These are phyloP conservation scores for Suillus weaverae DNA, from an alignment of 768 basidiomycete species.

Conservation along the genomic window DNA sequence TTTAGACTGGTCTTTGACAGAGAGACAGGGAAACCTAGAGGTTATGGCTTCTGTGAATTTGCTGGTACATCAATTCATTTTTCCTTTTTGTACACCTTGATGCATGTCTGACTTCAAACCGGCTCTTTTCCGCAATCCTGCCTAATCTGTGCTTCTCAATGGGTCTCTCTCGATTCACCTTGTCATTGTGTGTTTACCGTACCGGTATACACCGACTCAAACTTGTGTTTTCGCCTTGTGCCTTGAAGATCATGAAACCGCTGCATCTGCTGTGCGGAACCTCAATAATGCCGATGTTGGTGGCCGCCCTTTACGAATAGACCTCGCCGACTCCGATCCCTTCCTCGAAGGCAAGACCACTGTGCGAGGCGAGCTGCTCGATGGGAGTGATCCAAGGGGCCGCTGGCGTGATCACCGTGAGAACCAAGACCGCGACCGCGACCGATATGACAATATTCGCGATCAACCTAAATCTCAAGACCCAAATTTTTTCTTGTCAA, in stretches of 20 bases:
- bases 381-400: slow-evolving; percentile 49
- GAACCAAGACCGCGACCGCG: slow-evolving; percentile 53
- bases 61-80: slow-evolving; percentile 62
- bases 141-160: slow-evolving; percentile 10
- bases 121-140: slow-evolving; percentile 17
- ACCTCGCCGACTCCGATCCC: slow-evolving; percentile 91
- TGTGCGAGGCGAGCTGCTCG: slow-evolving; percentile 77
- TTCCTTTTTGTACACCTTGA: slow-evolving; percentile 22
- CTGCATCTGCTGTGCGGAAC: slow-evolving; percentile 92
- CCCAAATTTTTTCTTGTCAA: slow-evolving; percentile 55
- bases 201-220: neutral
- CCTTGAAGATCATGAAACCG: slow-evolving; percentile 88
- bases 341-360: slow-evolving; percentile 91
- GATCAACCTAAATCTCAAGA: slow-evolving; percentile 38
- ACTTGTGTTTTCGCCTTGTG: slow-evolving; percentile 7
- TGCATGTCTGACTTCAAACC: slow-evolving; percentile 40
- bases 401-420: slow-evolving; percentile 49
- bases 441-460: slow-evolving; percentile 35
- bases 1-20: slow-evolving; percentile 82
- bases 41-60: slow-evolving; percentile 94
- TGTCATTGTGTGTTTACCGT: slow-evolving; percentile 10
- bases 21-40: slow-evolving; percentile 92
- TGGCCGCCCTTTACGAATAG: slow-evolving; percentile 90
- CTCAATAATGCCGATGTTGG: slow-evolving; percentile 91
- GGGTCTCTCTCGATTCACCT: slow-evolving; percentile 16